A percentile compares a stretch with the other conserved stretches of the same genome.
These are phyloP conservation scores for Oleoguttula mirabilis DNA, from an alignment of 495 filamentous ascomycete genomes.

Conservation along the genomic window DNA sequence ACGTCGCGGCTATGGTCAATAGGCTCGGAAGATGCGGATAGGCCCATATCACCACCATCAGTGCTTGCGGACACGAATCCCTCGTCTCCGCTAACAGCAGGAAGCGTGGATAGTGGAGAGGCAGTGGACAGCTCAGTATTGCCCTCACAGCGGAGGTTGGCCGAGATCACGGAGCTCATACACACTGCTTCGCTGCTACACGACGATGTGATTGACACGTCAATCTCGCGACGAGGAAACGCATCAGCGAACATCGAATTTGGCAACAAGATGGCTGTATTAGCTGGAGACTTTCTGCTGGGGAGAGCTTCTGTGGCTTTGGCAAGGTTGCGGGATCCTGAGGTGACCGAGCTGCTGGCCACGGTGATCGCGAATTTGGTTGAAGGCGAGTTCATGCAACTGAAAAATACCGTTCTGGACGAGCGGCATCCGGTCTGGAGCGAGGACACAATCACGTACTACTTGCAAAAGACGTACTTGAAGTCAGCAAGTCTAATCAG, in stretches of 20 bases:
- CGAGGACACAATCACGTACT: conserved; percentile 79
- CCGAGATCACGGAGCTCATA: conserved; percentile 93
- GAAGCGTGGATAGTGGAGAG: conserved; percentile 25
- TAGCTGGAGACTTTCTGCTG: conserved; percentile 89
- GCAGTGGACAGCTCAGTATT: conserved; percentile 61
- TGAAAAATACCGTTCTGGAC: conserved; percentile 87
- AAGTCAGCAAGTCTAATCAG: conserved; percentile 93
- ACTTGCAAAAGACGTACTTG: conserved; percentile 97
- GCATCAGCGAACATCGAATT: conserved; percentile 87
- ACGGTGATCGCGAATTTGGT: conserved; percentile 96
- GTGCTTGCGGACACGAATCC: conserved; percentile 81
- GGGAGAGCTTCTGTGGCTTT: conserved; percentile 88
- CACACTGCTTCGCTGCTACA: conserved; percentile 94
- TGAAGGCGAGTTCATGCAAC: conserved; percentile 98
- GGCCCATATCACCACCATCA: conserved; percentile 58
- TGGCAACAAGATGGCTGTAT: conserved; percentile 96
- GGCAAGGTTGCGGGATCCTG: conserved; percentile 77
- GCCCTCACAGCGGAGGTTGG: conserved; percentile 81
- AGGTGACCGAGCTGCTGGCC: conserved; percentile 86
- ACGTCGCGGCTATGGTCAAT: conserved; percentile 26
- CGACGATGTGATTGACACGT: conserved; percentile 96
- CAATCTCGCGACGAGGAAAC: conserved; percentile 63
- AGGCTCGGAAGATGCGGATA: conserved; percentile 44
- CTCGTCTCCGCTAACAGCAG: conserved; percentile 18
- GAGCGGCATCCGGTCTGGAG: conserved; percentile 71